Conservation (phyloP, 2,329 filamentous ascomycete genomes). For the Lasiodiplodia gonubiensis region DNA sequence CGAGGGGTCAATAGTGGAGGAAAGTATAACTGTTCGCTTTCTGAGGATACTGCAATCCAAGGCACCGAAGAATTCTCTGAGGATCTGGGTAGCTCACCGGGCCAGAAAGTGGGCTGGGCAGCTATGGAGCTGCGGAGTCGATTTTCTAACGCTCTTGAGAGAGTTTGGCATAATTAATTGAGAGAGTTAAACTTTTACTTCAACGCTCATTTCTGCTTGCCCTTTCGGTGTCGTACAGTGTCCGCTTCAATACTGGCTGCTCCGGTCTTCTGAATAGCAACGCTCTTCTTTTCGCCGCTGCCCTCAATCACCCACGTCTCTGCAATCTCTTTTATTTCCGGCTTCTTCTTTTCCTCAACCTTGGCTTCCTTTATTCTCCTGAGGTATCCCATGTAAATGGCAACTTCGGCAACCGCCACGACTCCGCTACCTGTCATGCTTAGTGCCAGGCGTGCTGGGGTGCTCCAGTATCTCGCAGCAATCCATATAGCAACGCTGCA, state of each 20-base stretch:
- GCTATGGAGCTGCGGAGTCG: no score
- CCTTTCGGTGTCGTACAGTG: not conserved
- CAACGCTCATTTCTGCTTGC: not conserved
- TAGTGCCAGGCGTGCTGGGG: conserved; percentile 71
- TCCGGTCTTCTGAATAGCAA: not conserved
- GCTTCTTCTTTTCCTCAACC: conserved; percentile 62
- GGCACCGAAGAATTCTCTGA: not conserved
- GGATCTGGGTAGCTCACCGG: not conserved
- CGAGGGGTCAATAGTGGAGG: not conserved
- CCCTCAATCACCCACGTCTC: conserved; percentile 69
- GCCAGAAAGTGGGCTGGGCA: no score
- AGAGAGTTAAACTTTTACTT: not conserved
- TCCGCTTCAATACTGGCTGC: not conserved
- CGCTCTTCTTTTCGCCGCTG: not conserved
- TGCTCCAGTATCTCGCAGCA: conserved; percentile 76
- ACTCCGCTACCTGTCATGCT: conserved; percentile 72
- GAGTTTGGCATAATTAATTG: not conserved
- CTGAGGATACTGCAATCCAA: not conserved
- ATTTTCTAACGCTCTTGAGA: not conserved
- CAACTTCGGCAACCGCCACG: conserved; percentile 77
- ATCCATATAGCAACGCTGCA: conserved; percentile 80
- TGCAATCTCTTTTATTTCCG: conserved; percentile 72
- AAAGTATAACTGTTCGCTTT: not conserved
- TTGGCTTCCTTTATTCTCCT: conserved; percentile 73
- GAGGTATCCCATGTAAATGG: conserved; percentile 76